Base-by-base conservation (phyloP, 1,284 basidiomycete genomes). In the Pseudozyma thailandica region DNA sequence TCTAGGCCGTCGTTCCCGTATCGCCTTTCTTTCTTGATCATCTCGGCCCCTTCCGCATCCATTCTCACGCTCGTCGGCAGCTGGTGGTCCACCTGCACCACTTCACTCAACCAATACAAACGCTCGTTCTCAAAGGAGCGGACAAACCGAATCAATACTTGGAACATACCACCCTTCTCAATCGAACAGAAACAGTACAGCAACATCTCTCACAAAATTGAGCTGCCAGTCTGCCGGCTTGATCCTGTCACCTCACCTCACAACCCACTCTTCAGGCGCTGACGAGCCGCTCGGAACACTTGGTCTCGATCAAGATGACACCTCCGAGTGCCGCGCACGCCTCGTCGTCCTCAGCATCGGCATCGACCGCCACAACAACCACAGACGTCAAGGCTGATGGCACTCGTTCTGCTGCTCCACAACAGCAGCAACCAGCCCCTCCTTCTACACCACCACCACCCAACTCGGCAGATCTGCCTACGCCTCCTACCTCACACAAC, bases 401-500 rank as follows among this genome's bases (percentile, higher is more conserved):
- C 18, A 7, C 42, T 35, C 42, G 25, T 13, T 43, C 39, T 27
- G 46, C 45, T 10, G 26, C 41, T n/a, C 21, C 48, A 43, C 8
- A 35, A 15, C 48, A 47, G 9, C 50, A 50, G 20, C 52, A 52
- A 15, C 49, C 44, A 26, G 48, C 48, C n/a, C 38, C 41, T 6
- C 37, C 50, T 6, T 62, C 55, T 13, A 50, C 54, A 6, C 63
- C 66, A 50, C 73, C 56, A 9, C 65, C 52, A 9, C 28, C 43
- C 27, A 28, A 30, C 35, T 53, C 51, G 2, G 48, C 48, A 28
- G 55, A 49, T 27, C 44, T 77, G 35, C 74, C 74, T 2, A 77
- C 74, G 1, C 74, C 74, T 13, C 74, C 74, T 4, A 77, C 66
- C 26, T 77, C 74, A 31, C 74, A 77, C 57, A 69, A 58, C 45